phyloP scores from a whole-genome alignment of 2,329 filamentous ascomycete genomes.

The Penicillium vulpinum region DNA sequence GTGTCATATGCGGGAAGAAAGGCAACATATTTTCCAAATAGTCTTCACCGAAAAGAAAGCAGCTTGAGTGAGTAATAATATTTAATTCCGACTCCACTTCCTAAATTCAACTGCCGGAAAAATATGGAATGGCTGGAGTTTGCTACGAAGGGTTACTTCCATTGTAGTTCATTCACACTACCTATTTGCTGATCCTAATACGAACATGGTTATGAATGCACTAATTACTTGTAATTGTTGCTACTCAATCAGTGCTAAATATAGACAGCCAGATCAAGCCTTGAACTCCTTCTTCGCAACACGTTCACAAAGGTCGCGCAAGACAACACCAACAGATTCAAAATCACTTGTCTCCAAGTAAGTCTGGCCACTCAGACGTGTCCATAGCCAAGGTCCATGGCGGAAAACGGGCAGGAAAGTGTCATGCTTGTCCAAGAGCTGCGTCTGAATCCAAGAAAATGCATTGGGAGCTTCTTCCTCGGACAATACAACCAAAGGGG shows the following conservation, averaged over 20 bases:
- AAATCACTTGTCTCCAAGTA: conserved; percentile 83
- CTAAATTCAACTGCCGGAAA: background rate
- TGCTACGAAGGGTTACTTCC: background rate
- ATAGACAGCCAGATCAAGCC: background rate
- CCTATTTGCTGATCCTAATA: background rate
- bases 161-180: background rate
- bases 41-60: background rate
- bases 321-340: conserved; percentile 61
- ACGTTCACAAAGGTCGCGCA: conserved; percentile 59
- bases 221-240: background rate
- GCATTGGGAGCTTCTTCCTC: conserved; percentile 45
- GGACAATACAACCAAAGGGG: conserved; percentile 30
- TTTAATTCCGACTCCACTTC: background rate
- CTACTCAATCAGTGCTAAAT: background rate
- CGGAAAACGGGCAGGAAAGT: conserved; percentile 69
- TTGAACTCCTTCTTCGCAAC: conserved; percentile 48
- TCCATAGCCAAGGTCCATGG: conserved; percentile 66
- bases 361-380: conserved; percentile 74
- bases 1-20: conserved; percentile 2
- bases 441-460: conserved; percentile 59
- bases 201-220: background rate
- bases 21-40: background rate
- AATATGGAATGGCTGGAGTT: background rate
- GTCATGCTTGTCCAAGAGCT: conserved; percentile 59
- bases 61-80: background rate